A percentile compares a stretch with the other conserved stretches of the same genome.
phyloP scores from a whole-genome alignment of 1,139 yeast species.

The Sugiyamaella xylanicola region DNA sequence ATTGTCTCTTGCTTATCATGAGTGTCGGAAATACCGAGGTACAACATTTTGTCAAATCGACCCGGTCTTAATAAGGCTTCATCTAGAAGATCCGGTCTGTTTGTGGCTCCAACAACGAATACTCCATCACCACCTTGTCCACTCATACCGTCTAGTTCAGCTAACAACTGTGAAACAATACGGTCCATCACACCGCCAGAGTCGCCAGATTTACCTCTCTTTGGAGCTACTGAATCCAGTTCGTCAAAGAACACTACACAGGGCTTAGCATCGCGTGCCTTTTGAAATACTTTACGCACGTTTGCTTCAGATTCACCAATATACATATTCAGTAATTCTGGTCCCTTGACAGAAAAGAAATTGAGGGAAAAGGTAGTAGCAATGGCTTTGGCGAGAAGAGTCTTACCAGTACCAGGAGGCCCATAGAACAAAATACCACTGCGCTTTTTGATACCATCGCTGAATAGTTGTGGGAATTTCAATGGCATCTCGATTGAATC shows the following conservation, averaged over 20 bases:
- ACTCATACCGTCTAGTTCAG: slow-evolving; percentile 96
- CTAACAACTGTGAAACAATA: slow-evolving; percentile 89
- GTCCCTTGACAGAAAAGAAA: slow-evolving; percentile 95
- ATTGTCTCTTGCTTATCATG: slow-evolving; percentile 86
- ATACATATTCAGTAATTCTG: slow-evolving; percentile 92
- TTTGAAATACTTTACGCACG: slow-evolving; percentile 89
- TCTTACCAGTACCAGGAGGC: slow-evolving; percentile 98
- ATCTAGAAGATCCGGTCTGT: slow-evolving; percentile 90
- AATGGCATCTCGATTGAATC: slow-evolving; percentile 96
- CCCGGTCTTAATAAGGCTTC: slow-evolving; percentile 96
- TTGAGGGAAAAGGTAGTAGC: slow-evolving; percentile 93
- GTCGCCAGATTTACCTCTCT: slow-evolving; percentile 97
- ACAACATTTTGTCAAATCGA: slow-evolving; percentile 90
- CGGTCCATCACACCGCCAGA: slow-evolving; percentile 99
- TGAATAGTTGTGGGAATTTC: slow-evolving; percentile 86
- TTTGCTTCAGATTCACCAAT: slow-evolving; percentile 98
- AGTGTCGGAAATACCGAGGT: slow-evolving; percentile 90
- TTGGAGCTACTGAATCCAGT: slow-evolving; percentile 61
- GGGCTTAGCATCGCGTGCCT: slow-evolving; percentile 94
- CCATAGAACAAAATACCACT: slow-evolving; percentile 95
- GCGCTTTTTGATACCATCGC: slow-evolving; percentile 86
- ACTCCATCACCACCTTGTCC: slow-evolving; percentile 87
- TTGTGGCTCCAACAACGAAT: slow-evolving; percentile 96
- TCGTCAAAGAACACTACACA: slow-evolving; percentile 76
- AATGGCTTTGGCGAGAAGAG: slow-evolving; percentile 91